These are phyloP conservation scores for Boehmeria nivea DNA, from an alignment of 306 rosid genomes.

Conservation along the genomic window DNA sequence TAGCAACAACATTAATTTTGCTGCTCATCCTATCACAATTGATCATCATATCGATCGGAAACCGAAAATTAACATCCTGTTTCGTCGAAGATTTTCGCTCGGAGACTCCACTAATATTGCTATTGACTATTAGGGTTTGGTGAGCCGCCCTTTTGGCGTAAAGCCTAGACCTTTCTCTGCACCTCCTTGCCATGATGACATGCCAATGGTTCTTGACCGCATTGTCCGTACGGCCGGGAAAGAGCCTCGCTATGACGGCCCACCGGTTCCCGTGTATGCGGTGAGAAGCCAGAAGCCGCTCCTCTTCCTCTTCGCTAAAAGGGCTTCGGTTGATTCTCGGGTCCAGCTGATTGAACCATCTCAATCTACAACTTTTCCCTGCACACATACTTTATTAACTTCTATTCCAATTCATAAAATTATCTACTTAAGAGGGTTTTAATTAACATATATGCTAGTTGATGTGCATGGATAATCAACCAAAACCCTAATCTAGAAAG, in stretches of 20 bases:
- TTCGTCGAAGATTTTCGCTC: constrained; percentile 1
- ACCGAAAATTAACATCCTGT: not conserved
- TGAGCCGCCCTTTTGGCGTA: constrained; percentile 37
- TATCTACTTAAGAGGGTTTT: not conserved
- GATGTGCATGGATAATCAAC: no score
- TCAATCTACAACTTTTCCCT: constrained; percentile 96
- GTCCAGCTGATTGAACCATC: constrained; percentile 97
- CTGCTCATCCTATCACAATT: no score
- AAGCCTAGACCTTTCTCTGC: constrained; percentile 53
- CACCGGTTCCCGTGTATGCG: constrained; percentile 79
- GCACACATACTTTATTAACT: not conserved
- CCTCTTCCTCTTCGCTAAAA: constrained; percentile 88
- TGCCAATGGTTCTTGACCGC: constrained; percentile 99
- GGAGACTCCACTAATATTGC: no score
- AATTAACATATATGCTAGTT: no score
- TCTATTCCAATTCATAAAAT: no score
- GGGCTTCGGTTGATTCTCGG: constrained; percentile 84
- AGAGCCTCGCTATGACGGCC: constrained; percentile 88
- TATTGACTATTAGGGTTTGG: constrained; percentile 3
- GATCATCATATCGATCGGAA: constrained; percentile 2
- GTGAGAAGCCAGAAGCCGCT: constrained; percentile 67
- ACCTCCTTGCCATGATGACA: constrained; percentile 81
- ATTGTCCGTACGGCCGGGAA: constrained; percentile 89
- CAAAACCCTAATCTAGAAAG: no score
- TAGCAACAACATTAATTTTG: no score